Conservation (phyloP, 805 yeast species). For the Candida vaughaniae region DNA sequence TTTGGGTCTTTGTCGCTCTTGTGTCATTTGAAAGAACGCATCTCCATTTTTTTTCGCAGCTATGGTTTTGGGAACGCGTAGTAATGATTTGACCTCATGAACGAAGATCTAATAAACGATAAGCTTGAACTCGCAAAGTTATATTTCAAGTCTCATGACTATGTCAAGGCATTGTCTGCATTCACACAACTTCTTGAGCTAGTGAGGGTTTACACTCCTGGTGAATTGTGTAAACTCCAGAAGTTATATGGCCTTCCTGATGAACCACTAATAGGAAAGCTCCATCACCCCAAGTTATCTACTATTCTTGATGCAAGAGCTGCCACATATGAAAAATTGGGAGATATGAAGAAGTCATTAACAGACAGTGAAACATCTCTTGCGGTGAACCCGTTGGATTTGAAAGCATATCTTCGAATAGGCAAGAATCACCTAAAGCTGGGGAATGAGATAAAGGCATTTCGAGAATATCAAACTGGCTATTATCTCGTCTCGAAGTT, state of each 20-base stretch:
- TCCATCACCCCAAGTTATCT: conserved; percentile 36
- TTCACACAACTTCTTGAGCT: conserved; percentile 26
- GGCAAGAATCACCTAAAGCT: conserved; percentile 33
- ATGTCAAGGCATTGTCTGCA: conserved; percentile 23
- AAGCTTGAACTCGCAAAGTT: conserved; percentile 28
- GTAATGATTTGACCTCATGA: too few relatives aligned
- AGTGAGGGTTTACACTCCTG: conserved; percentile 16
- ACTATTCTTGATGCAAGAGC: conserved; percentile 46
- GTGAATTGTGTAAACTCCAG: conserved; percentile 19
- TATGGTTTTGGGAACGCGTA: too few relatives aligned
- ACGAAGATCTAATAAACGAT: conserved; percentile 26
- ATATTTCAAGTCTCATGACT: conserved; percentile 30
- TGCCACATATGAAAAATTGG: conserved; percentile 47
- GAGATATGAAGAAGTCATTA: conserved; percentile 29
- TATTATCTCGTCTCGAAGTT: conserved; percentile 31
- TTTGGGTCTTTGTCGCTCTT: too few relatives aligned
- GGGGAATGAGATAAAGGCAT: conserved; percentile 33
- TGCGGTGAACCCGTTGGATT: conserved; percentile 41
- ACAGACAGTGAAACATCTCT: conserved; percentile 37
- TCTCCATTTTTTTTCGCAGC: too few relatives aligned
- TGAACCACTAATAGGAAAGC: conserved; percentile 29
- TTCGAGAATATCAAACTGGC: conserved; percentile 36
- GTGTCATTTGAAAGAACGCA: too few relatives aligned
- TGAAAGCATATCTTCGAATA: conserved; percentile 49
- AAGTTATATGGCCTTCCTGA: conserved; percentile 17